A percentile compares a stretch with the other conserved stretches of the same genome.
phyloP scores from a whole-genome alignment of 2,329 filamentous ascomycete genomes.

The Pseudocercospora eumusae region DNA sequence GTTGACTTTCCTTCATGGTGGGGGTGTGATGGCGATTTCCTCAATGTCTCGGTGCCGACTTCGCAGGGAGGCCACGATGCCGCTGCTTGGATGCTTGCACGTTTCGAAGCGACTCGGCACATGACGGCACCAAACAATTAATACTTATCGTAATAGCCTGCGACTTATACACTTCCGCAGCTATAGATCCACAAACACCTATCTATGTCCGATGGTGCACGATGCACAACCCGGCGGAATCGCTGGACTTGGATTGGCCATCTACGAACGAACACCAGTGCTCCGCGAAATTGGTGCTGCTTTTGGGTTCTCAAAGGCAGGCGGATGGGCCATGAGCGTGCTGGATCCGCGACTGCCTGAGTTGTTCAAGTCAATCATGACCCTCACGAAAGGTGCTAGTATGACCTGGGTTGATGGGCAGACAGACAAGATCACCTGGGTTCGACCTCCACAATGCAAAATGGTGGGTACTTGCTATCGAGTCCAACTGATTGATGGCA shows the following conservation, averaged over 20 bases:
- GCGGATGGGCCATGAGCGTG: neutral
- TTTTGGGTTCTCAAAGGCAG: neutral
- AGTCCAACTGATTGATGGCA: neutral
- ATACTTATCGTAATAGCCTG: too few relatives aligned
- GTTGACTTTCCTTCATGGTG: too few relatives aligned
- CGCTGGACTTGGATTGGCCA: neutral
- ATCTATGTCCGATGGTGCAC: neutral
- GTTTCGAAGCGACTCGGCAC: neutral
- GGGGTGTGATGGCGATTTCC: too few relatives aligned
- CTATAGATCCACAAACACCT: neutral
- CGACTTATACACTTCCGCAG: too few relatives aligned
- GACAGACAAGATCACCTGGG: neutral
- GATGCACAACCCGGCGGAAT: neutral
- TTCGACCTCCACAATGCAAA: neutral
- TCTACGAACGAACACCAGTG: neutral
- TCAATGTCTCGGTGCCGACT: neutral
- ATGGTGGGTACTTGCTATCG: neutral
- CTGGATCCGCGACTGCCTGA: neutral
- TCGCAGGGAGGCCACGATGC: neutral
- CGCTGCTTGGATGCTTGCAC: neutral
- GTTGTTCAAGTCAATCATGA: neutral
- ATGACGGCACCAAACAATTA: neutral
- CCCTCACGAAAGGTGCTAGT: neutral
- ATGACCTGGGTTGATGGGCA: constrained; percentile 6
- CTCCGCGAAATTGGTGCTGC: neutral